phyloP scores from a whole-genome alignment of 352 stramenopile genomes.

The Globisporangium mamillatum region DNA sequence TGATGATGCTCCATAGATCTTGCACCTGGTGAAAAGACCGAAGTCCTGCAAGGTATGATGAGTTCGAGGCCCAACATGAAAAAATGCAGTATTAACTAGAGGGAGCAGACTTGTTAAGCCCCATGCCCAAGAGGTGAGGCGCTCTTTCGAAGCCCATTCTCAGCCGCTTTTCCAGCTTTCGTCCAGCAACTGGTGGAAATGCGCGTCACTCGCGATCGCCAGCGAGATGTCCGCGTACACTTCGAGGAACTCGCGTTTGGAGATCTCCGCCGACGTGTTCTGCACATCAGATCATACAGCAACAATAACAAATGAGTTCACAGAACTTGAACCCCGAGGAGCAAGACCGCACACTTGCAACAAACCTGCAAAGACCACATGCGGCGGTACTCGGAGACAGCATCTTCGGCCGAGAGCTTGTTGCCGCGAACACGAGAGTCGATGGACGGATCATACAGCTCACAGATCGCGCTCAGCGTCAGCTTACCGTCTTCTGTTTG shows the following conservation, averaged over 20 bases:
- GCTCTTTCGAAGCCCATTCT: not conserved
- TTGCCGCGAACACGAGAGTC: constrained; percentile 51
- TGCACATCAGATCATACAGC: not conserved
- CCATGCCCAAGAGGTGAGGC: too few relatives aligned
- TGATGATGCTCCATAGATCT: too few relatives aligned
- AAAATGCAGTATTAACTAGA: too few relatives aligned
- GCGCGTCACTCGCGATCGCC: constrained; percentile 49
- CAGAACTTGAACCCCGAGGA: not conserved
- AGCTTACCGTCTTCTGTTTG: constrained; percentile 35
- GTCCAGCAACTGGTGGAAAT: constrained; percentile 63
- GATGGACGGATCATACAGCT: constrained; percentile 55
- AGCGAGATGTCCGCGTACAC: constrained; percentile 72
- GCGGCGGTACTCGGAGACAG: constrained; percentile 37
- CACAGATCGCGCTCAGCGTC: constrained; percentile 36
- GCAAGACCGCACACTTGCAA: constrained; percentile 4
- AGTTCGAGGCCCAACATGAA: too few relatives aligned
- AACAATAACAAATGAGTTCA: constrained; percentile 1
- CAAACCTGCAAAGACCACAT: constrained; percentile 39
- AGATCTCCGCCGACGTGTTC: constrained; percentile 28
- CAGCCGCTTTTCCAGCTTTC: constrained; percentile 58
- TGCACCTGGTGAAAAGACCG: too few relatives aligned
- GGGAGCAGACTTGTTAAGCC: too few relatives aligned
- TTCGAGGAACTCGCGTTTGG: constrained; percentile 56
- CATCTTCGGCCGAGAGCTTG: constrained; percentile 32
- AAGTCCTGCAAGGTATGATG: too few relatives aligned